Percentiles rank a stretch among this genome's conserved stretches.
phyloP scores from a whole-genome alignment of 768 basidiomycete genomes.

The Psilocybe cyanescens region DNA sequence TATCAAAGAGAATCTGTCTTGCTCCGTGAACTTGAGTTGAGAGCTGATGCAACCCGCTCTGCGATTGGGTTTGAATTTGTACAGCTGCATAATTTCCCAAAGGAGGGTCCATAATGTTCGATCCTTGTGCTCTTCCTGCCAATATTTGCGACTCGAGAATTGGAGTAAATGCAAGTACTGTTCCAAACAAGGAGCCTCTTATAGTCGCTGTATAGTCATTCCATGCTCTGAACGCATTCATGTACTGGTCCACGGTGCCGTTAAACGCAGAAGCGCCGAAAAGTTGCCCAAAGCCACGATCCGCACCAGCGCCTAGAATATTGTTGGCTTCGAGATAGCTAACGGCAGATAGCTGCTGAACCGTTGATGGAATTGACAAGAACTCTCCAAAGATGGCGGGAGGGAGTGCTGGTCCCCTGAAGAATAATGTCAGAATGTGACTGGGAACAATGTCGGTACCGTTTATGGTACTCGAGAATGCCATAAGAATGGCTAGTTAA shows the following conservation, averaged over 20 bases:
- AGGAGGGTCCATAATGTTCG: slow-evolving; percentile 42
- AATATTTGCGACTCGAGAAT: slow-evolving; percentile 37
- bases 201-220: slow-evolving; percentile 30
- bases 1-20: slow-evolving; percentile 24
- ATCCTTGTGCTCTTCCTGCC: slow-evolving; percentile 35
- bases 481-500: slow-evolving; percentile 29
- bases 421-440: slow-evolving; percentile 36
- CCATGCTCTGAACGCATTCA: slow-evolving; percentile 36
- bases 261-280: slow-evolving; percentile 41
- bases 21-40: slow-evolving; percentile 28
- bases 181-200: slow-evolving; percentile 25
- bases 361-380: slow-evolving; percentile 37
- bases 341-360: slow-evolving; percentile 29
- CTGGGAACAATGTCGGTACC: slow-evolving; percentile 25
- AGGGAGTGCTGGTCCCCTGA: slow-evolving; percentile 39
- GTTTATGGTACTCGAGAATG: slow-evolving; percentile 24
- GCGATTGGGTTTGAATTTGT: slow-evolving; percentile 34
- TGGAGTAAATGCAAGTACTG: slow-evolving; percentile 41
- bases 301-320: slow-evolving; percentile 31
- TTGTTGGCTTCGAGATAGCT: slow-evolving; percentile 40
- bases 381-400: slow-evolving; percentile 40
- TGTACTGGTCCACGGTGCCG: slow-evolving; percentile 30
- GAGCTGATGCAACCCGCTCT: slow-evolving; percentile 20
- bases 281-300: slow-evolving; percentile 37
- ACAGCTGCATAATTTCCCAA: slow-evolving; percentile 39